Evolutionary conservation across 2,329 filamentous ascomycete genomes (phyloP), one percentile per base, ranked within the genome.

Genomic region (Aspergillus sp.): DNA sequence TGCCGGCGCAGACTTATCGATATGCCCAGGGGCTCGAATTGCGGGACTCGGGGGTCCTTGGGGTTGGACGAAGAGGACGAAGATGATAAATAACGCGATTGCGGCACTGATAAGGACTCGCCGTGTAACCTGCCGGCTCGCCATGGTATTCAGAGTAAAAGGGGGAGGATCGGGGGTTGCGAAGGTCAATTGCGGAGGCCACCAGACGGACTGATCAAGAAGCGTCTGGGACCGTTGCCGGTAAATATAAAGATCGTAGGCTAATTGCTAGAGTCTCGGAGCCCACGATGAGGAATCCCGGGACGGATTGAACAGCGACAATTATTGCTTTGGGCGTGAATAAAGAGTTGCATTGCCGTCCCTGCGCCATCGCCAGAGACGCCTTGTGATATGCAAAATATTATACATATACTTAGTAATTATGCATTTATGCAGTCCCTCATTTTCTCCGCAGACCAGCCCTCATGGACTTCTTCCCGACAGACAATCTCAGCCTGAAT

Each of bases 11-110:
- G 60, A 49, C 50, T 69, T 63, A 35, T 61, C 57, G 44, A 72
- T 60, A 41, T 72, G 69, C 25, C 69, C 69, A 1, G 69, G 69
- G 7, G 69, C 68, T 42, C 69, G 68, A 20, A 64, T 52, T 2
- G 65, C 63, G 12, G 69, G 69, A 47, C 66, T 69, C 22, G 63
- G 57, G 7, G 67, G 68, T 5, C 63, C 64, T 46, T 66, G 58
- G 9, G 66, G 67, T 30, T 61, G 61, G 41, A 70, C 56, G 44
- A 69, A 69, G 46, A 70, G 54, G 44, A 70, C 58, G 41, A 70
- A 66, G 20, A 70, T 52, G 20, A 71, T 50, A 44, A 65, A 66
- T 23, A 69, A 46, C 13, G 64, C 49, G 22, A 65, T 56, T 7
- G 54, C 53, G 32, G 58, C 60, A 55, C 66, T 63, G 48, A 67